A percentile compares a stretch with the other conserved stretches of the same genome.
These are phyloP conservation scores for Monosporascus sp. DNA, from an alignment of 2,329 filamentous ascomycete genomes.

Conservation along the genomic window DNA sequence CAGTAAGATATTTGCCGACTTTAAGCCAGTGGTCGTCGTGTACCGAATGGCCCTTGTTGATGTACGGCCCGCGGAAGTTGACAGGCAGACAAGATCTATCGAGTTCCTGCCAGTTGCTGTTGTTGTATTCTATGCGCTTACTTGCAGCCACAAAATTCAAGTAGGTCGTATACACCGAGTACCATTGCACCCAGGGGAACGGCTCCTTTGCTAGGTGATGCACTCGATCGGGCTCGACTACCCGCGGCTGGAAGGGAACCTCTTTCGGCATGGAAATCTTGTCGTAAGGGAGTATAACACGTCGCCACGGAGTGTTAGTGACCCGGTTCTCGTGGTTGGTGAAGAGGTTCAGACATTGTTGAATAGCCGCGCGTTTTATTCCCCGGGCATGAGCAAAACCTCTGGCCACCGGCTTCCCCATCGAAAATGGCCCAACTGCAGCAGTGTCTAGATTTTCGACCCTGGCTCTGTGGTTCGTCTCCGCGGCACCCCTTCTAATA, in stretches of 20 bases:
- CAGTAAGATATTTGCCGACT: conserved; percentile 23
- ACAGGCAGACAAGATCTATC: conserved; percentile 17
- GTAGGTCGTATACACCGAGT: conserved; percentile 17
- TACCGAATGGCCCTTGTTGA: conserved; percentile 18
- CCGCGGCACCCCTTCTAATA: conserved; percentile 17
- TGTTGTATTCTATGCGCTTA: conserved; percentile 17
- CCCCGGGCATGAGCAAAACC: conserved; percentile 25
- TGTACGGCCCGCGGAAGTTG: conserved; percentile 26
- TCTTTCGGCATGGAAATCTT: conserved; percentile 17
- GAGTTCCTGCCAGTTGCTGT: conserved; percentile 13
- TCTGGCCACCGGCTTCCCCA: background rate
- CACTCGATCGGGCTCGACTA: conserved; percentile 7
- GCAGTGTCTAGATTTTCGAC: background rate
- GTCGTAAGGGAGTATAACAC: conserved; percentile 30
- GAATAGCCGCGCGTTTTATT: conserved; percentile 38
- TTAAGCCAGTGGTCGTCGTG: conserved; percentile 25
- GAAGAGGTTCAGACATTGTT: conserved; percentile 35
- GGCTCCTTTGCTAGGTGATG: conserved; percentile 19
- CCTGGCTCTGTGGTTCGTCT: conserved; percentile 7
- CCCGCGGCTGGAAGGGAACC: conserved; percentile 14
- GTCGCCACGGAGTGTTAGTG: conserved; percentile 30
- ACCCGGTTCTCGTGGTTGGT: conserved; percentile 31
- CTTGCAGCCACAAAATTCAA: conserved; percentile 15
- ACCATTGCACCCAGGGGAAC: conserved; percentile 25
- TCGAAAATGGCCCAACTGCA: background rate